Conservation (phyloP, 164 flowering plant species). For the Paratinospora sagittata region DNA sequence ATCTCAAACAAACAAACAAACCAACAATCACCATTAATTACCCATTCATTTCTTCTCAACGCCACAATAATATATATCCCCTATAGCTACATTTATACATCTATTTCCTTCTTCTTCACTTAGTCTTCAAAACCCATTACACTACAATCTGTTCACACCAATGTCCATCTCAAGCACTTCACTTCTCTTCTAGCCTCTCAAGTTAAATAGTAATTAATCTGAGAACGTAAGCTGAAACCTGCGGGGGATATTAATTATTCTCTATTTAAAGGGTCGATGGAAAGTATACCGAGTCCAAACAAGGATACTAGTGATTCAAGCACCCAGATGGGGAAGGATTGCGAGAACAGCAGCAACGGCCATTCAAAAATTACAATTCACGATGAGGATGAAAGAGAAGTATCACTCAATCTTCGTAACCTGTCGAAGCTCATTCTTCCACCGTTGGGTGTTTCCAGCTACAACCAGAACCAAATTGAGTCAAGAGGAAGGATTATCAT, state of each 20-base stretch:
- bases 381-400: neutral
- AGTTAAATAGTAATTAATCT: neutral
- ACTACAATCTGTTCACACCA: too few species aligned
- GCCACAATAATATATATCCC: neutral
- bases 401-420: slow-evolving; percentile 30
- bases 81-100: too few species aligned
- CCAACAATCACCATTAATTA: too few species aligned
- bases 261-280: neutral
- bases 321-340: neutral
- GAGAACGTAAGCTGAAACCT: neutral
- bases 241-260: neutral
- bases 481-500: slow-evolving; percentile 47
- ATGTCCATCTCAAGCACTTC: too few species aligned
- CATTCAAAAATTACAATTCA: neutral
- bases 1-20: neutral
- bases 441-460: slow-evolving; percentile 59
- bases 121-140: too few species aligned
- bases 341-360: neutral
- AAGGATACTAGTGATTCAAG: neutral
- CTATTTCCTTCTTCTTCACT: too few species aligned
- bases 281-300: neutral
- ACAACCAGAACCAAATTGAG: slow-evolving; percentile 26
- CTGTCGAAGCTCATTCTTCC: slow-evolving; percentile 79
- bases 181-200: neutral
- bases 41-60: neutral